Evolutionary conservation across 2,329 filamentous ascomycete genomes (phyloP).

Genomic region (Orbilia quercus): DNA sequence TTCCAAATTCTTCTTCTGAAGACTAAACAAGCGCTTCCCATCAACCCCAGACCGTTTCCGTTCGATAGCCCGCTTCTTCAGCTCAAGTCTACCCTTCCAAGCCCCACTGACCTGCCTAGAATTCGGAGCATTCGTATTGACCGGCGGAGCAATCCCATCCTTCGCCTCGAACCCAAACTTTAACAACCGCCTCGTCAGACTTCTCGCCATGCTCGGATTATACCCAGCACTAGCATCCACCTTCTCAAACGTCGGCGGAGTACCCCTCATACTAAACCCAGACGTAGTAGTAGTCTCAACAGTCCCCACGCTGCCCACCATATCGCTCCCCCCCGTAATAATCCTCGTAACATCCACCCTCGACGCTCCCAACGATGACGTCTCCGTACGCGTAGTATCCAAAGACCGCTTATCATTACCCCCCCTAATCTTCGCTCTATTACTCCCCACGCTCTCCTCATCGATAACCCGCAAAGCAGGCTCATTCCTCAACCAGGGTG

Average conservation of each 20-base stretch:
- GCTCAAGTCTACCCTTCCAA: conserved; percentile 37
- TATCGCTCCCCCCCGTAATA: background rate
- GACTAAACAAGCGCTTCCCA: conserved; percentile 29
- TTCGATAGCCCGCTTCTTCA: conserved; percentile 44
- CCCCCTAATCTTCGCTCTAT: conserved; percentile 16
- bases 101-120: conserved; percentile 19
- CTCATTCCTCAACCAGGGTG: conserved; percentile 23
- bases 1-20: conserved; percentile 23
- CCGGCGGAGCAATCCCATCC: conserved; percentile 24
- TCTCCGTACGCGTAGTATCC: background rate
- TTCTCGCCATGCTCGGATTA: conserved; percentile 49
- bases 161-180: conserved; percentile 47
- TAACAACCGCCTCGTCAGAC: conserved; percentile 44
- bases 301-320: conserved; percentile 20
- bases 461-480: conserved; percentile 29
- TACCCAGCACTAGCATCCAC: conserved; percentile 34
- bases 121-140: background rate
- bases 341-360: conserved; percentile 10
- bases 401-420: background rate
- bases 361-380: background rate
- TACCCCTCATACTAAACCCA: conserved; percentile 30
- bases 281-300: conserved; percentile 18
- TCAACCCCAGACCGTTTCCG: conserved; percentile 17
- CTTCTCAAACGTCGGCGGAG: conserved; percentile 43
- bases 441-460: conserved; percentile 45